These are phyloP conservation scores for Simplicillium aogashimaense DNA, from an alignment of 2,329 filamentous ascomycete genomes.

Conservation along the genomic window DNA sequence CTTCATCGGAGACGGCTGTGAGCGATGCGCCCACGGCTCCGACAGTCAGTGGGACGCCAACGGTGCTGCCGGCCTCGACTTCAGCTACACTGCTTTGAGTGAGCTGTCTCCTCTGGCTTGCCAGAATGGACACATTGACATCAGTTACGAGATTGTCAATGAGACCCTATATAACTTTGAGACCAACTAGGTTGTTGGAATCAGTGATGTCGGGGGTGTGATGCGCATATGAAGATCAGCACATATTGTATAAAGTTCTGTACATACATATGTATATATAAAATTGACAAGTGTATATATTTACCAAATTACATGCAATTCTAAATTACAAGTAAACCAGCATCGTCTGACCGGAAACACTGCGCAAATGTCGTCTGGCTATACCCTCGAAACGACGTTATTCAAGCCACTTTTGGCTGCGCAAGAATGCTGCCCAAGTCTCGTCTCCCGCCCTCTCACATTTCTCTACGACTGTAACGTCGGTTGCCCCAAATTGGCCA, in stretches of 20 bases:
- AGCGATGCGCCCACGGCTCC: conserved; percentile 7
- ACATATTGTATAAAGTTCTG: background rate
- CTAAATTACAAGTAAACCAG: too few species aligned
- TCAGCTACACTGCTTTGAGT: conserved; percentile 6
- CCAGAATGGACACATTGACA: conserved; percentile 7
- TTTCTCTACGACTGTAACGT: background rate
- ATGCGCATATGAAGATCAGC: background rate
- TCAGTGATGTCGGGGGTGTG: background rate
- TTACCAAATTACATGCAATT: background rate
- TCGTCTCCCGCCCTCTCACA: too few species aligned
- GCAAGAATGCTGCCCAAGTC: too few species aligned
- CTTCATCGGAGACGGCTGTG: conserved; percentile 10
- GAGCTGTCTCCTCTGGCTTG: conserved; percentile 7
- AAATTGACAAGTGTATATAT: background rate
- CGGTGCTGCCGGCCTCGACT: conserved; percentile 9
- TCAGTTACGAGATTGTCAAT: conserved; percentile 9
- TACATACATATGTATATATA: background rate
- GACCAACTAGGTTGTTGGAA: conserved; percentile 2
- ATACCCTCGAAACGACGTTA: too few species aligned
- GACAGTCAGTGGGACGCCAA: conserved; percentile 6
- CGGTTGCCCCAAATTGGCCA: background rate
- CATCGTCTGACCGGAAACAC: too few species aligned
- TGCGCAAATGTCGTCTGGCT: too few species aligned
- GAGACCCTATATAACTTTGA: conserved; percentile 10
- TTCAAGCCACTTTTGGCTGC: too few species aligned